Evolutionary conservation across 805 yeast species (phyloP), one percentile per base, ranked within the genome.

Genomic region (Myxozyma kluyveri): DNA sequence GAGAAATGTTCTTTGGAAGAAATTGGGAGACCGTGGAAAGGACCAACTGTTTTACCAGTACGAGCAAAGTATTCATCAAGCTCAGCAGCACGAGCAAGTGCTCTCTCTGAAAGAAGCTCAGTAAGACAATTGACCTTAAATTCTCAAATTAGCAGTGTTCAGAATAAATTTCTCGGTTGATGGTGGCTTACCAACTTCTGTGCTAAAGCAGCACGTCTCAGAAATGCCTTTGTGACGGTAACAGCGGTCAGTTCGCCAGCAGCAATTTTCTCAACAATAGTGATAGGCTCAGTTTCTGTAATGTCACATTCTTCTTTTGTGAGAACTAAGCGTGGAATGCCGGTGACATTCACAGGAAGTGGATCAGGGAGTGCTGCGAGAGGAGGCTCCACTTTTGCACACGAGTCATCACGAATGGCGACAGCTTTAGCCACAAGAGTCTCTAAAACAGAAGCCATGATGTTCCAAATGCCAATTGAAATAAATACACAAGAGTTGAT

Each of bases 21-120:
- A 39, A 84, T 66, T 17, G 88, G 88, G 36, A 83, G 69, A 39
- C 88, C 88, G 60, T 83, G 88, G 52, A 83, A 68, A 9, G 87
- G 85, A 38, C 88, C 89, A 33, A 78, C 66, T 1, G 81, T 70
- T 54, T 75, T 71, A 23, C 86, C 86, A 33, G 76, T 72, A 41
- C 71, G 67, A 27, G 65, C 68, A 39, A 71, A 69, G 60, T 73
- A 68, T 6, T 74, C 75, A 63, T 83, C 88, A 54, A 82, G 71
- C 52, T 71, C 49, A 0, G 51, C 54, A 1, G 82, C 81, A 43
- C 77, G 68, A 43, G 68, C 60, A 47, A 78, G 64, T 12, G 80
- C 81, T 45, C 77, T 78, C 27, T 76, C 76, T 37, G 72, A 60
- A 54, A 78, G 72, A 5, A 77, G 53, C 37, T 77, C 74, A 67